These are phyloP conservation scores for Aspergillus flavus DNA, from an alignment of 2,329 filamentous ascomycete species.

Conservation along the genomic window DNA sequence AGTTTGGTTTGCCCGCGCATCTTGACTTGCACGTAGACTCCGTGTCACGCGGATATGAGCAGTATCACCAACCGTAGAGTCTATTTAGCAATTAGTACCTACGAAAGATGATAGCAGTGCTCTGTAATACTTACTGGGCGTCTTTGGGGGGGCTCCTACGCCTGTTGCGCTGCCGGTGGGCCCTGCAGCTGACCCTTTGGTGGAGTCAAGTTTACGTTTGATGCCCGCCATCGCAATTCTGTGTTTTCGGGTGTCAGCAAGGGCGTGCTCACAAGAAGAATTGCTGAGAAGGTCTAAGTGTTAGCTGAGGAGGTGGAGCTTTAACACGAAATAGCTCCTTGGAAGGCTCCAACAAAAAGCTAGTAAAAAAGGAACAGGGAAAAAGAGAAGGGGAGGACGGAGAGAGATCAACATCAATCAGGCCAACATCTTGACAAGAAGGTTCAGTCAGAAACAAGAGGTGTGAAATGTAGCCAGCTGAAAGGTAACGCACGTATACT, in stretches of 20 bases:
- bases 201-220: constrained; percentile 36
- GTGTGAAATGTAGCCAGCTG: neutral
- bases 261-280: neutral
- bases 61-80: constrained; percentile 18
- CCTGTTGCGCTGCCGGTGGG: constrained; percentile 20
- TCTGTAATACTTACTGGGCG: constrained; percentile 25
- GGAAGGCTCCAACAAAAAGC: neutral
- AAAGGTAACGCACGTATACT: neutral
- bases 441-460: neutral
- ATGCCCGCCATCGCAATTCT: constrained; percentile 40
- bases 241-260: constrained; percentile 16
- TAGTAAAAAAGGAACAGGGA: neutral
- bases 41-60: constrained; percentile 25
- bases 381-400: neutral
- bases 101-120: neutral
- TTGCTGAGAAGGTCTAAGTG: neutral
- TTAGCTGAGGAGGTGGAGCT: neutral
- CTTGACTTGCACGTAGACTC: constrained; percentile 27
- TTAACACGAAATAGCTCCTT: neutral
- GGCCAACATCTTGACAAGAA: neutral
- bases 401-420: neutral
- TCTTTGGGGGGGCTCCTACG: constrained; percentile 23
- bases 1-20: constrained; percentile 24
- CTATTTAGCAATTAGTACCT: constrained; percentile 20
- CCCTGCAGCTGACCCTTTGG: constrained; percentile 23